phyloP scores from a whole-genome alignment of 768 basidiomycete species.

The Termitomyces sp. region DNA sequence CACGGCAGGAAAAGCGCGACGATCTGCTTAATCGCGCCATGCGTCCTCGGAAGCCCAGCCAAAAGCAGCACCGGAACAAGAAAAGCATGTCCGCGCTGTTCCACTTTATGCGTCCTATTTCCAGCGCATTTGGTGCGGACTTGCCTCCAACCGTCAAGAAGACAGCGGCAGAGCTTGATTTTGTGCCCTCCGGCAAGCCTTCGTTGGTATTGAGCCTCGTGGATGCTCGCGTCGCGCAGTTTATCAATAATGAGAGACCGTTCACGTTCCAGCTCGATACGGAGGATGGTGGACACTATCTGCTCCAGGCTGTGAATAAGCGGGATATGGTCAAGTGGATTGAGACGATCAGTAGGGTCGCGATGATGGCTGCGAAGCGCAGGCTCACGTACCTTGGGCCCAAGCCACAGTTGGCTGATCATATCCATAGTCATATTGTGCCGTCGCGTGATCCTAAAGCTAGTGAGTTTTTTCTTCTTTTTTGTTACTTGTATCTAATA shows the following conservation, averaged over 20 bases:
- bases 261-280: conserved; percentile 82
- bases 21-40: conserved; percentile 75
- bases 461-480: conserved; percentile 40
- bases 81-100: conserved; percentile 86
- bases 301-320: conserved; percentile 70
- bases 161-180: conserved; percentile 74
- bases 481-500: not conserved
- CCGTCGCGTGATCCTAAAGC: conserved; percentile 71
- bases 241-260: conserved; percentile 78
- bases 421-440: conserved; percentile 58
- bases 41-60: conserved; percentile 53
- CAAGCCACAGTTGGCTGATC: conserved; percentile 72
- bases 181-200: conserved; percentile 68
- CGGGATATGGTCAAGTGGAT: conserved; percentile 78
- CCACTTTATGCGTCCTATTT: conserved; percentile 86
- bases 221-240: conserved; percentile 65
- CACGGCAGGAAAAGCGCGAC: conserved; percentile 68
- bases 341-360: conserved; percentile 66
- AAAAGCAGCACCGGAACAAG: conserved; percentile 82
- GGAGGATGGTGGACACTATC: conserved; percentile 83
- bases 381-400: conserved; percentile 80
- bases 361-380: conserved; percentile 72
- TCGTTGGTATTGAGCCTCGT: conserved; percentile 71
- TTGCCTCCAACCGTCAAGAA: conserved; percentile 45
- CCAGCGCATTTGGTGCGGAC: conserved; percentile 77